Conservation (phyloP, 2,329 filamentous ascomycete species). For the Monosporascus sp. region DNA sequence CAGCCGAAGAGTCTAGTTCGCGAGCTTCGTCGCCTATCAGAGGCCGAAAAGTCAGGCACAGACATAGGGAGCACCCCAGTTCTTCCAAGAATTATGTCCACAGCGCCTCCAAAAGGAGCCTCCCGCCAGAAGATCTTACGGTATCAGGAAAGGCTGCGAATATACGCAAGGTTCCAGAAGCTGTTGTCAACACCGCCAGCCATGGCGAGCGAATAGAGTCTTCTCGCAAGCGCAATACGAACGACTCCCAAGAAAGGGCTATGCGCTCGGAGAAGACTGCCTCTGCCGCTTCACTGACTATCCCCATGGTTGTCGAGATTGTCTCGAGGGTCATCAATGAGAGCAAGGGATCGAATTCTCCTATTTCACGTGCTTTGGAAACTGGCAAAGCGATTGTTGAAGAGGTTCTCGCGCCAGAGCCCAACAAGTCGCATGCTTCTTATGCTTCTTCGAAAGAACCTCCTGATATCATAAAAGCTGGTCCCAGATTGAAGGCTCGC, state of each 20-base stretch:
- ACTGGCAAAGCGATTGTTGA: neutral
- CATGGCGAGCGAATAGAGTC: neutral
- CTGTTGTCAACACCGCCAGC: neutral
- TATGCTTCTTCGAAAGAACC: neutral
- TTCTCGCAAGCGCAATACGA: neutral
- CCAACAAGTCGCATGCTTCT: neutral
- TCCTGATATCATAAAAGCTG: neutral
- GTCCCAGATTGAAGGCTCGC: neutral
- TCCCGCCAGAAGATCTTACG: neutral
- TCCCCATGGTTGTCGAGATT: neutral
- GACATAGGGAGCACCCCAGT: neutral
- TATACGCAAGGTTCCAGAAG: neutral
- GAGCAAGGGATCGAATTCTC: neutral
- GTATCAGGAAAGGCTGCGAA: neutral
- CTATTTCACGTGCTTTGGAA: neutral
- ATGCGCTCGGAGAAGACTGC: neutral
- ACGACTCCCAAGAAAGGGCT: neutral
- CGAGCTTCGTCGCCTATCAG: conserved; percentile 6
- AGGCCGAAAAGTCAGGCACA: neutral
- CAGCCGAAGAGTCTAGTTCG: conserved; percentile 10
- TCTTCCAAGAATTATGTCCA: neutral
- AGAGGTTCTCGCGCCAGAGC: neutral
- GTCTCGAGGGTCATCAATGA: neutral
- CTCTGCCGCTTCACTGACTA: neutral
- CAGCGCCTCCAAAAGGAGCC: neutral